A percentile compares a stretch with the other conserved stretches of the same genome.
These are phyloP conservation scores for Phycomyces blakesleeanus DNA, from an alignment of 192 early-diverging fungal genomes.

Conservation along the genomic window DNA sequence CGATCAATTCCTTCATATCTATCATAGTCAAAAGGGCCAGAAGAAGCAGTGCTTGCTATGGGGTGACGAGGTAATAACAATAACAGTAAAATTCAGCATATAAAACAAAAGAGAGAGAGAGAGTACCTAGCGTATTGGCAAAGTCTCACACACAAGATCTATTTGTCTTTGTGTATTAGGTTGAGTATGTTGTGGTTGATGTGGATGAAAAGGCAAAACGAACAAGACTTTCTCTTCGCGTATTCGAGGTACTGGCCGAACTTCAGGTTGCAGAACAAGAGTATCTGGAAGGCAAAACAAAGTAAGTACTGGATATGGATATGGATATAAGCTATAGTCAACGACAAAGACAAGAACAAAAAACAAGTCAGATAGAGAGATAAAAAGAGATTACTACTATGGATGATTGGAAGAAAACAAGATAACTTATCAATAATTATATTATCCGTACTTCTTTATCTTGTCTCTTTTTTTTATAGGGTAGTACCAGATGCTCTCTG, in stretches of 20 bases:
- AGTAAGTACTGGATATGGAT: constrained; percentile 19
- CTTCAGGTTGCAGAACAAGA: constrained; percentile 74
- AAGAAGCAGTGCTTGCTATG: constrained; percentile 81
- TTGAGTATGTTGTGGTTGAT: constrained; percentile 90
- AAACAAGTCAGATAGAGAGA: not conserved
- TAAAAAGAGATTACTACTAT: no score
- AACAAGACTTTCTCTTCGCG: constrained; percentile 72
- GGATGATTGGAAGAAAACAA: no score
- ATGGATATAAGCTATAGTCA: no score
- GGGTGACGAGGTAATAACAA: constrained; percentile 99
- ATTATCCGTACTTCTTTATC: constrained; percentile 13
- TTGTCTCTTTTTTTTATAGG: constrained; percentile 8
- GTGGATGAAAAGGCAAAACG: constrained; percentile 69
- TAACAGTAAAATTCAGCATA: no score
- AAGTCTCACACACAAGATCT: no score
- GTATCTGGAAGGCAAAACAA: constrained; percentile 27
- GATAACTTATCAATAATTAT: no score
- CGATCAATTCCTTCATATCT: constrained; percentile 88
- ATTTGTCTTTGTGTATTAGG: no score
- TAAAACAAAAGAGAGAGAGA: no score
- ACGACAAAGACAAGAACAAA: no score
- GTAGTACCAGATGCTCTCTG: constrained; percentile 62
- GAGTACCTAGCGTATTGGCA: no score
- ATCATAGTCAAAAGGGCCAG: constrained; percentile 74
- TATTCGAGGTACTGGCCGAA: constrained; percentile 72